Base-by-base conservation (phyloP, 2,329 filamentous ascomycete genomes). In the Talaromyces pinophilus region DNA sequence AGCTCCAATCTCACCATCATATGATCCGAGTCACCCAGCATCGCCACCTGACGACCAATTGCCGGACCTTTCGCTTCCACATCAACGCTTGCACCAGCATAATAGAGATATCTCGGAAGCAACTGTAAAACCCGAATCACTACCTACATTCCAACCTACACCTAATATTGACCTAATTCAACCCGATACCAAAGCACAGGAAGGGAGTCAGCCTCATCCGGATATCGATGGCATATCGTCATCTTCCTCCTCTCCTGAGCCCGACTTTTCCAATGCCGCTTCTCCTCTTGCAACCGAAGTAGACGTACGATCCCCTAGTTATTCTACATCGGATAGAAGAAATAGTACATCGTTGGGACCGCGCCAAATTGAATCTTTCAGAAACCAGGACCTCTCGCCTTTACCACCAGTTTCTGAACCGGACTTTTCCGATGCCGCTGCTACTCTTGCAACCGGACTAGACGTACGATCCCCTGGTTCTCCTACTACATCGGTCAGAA, bases 371-470 rank as follows among this genome's bases (percentile, higher is more conserved):
- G 42, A 38, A 42, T 54, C 84, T 15, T 80, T 82, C 2, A 81
- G 83, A 66, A 82, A 84, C 66, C 85, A 86, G 42, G 84, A 85
- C 7, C 80, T 90, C 8, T 90, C 90, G 0, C 89, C 90, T 0
- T 82, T 93, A 68, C 90, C 90, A 2, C 84, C 88, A 0, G 82
- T 88, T 0, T 88, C 88, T 8, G 38, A 60, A 11, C 57, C 38
- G 17, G 11, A 44, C 11, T 42, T 67, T 60, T 35, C 54, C 52
- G 48, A 60, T 35, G 15, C 54, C 7, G 5, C 50, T 17, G 52
- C 59, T 40, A 42, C 38, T 35, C 30, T 35, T 22, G 19, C 44
- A 19, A 67, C 54, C 11, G 60, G 35, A 59, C 5, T 25, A 11
- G 54, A 63, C 8, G 5, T 25, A 8, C 3, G 13, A 22, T 17